Evolutionary conservation across 2,329 filamentous ascomycete species (phyloP), one percentile per base, ranked within the genome.

Genomic region (Clonostachys solani): DNA sequence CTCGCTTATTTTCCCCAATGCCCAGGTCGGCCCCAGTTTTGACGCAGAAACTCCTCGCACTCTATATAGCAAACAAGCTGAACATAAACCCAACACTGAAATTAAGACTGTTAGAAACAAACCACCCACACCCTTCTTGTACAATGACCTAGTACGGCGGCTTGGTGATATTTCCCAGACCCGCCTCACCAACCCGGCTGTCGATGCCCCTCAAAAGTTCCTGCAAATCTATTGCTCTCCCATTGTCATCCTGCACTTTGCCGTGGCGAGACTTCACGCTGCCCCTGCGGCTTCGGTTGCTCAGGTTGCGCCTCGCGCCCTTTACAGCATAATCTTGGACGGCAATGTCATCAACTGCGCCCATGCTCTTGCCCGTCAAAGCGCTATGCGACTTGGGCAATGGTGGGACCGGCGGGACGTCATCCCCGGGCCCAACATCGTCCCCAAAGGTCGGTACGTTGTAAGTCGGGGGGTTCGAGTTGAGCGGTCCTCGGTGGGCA

Each of bases 381-480:
- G 62, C 51, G 17, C 53, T 61, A 16, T 67, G 53, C 46, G 49
- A 47, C 15, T 63, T 65, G 13, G 78, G 79, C 51, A 83, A 60
- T 2, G 77, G 77, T 6, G 79, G 79, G 12, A 83, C 78, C 0
- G 79, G 79, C 5, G 79, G 79, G 8, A 81, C 75, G 0, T 59
- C 56, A 8, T 71, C 66, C 5, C 58, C 62, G 6, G 61, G 54
- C 12, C 64, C 63, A 5, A 52, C 51, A 5, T 61, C 61, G 19
- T 58, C 61, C 12, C 65, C 51, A 4, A 61, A 47, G 43, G 54
- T 55, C 17, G 60, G 56, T 19, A 54, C 49, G 18, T 52, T 56
- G 34, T 65, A 61, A 33, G 58, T 55, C 8, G 65, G 60, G 16
- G 71, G 68, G 49, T 75, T 71, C n/a, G 72, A 72, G 41, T 60